phyloP scores from a whole-genome alignment of 805 yeast species.

The Saccharomycopsis capsularis region DNA sequence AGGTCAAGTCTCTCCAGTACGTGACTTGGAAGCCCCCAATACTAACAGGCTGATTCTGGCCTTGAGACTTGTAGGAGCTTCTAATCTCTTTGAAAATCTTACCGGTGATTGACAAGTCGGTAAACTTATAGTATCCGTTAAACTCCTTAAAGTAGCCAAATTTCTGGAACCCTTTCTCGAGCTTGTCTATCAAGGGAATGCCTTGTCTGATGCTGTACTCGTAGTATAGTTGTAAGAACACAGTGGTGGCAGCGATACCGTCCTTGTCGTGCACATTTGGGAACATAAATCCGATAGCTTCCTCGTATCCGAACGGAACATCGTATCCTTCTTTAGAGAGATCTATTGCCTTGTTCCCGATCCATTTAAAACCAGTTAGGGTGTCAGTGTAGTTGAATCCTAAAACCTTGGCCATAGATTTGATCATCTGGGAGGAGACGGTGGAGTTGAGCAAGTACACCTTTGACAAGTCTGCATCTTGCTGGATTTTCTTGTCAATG shows the following conservation, averaged over 20 bases:
- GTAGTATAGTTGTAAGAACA: slow-evolving; percentile 61
- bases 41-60: slow-evolving; percentile 34
- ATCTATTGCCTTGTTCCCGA: slow-evolving; percentile 81
- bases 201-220: slow-evolving; percentile 9
- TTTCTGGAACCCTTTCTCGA: slow-evolving; percentile 50
- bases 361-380: slow-evolving; percentile 95
- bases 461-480: slow-evolving; percentile 26
- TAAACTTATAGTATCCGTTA: slow-evolving; percentile 77
- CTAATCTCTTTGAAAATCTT: slow-evolving; percentile 53
- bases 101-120: slow-evolving; percentile 44
- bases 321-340: slow-evolving; percentile 52
- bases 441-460: slow-evolving; percentile 75
- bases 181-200: slow-evolving; percentile 35
- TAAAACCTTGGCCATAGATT: slow-evolving; percentile 53
- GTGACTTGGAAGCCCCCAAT: slow-evolving; percentile 54
- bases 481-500: slow-evolving; percentile 31
- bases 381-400: slow-evolving; percentile 72
- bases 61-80: slow-evolving; percentile 24
- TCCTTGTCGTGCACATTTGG: slow-evolving; percentile 82
- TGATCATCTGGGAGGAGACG: slow-evolving; percentile 80
- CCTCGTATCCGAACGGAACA: slow-evolving; percentile 91
- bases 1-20: slow-evolving; percentile 78
- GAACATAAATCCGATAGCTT: slow-evolving; percentile 95
- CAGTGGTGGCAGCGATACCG: slow-evolving; percentile 74
- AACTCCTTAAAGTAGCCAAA: slow-evolving; percentile 81